Percentiles rank a stretch among this genome's conserved stretches.
Conservation (phyloP, 2,329 filamentous ascomycete species). For the Colletotrichum brevisporum region DNA sequence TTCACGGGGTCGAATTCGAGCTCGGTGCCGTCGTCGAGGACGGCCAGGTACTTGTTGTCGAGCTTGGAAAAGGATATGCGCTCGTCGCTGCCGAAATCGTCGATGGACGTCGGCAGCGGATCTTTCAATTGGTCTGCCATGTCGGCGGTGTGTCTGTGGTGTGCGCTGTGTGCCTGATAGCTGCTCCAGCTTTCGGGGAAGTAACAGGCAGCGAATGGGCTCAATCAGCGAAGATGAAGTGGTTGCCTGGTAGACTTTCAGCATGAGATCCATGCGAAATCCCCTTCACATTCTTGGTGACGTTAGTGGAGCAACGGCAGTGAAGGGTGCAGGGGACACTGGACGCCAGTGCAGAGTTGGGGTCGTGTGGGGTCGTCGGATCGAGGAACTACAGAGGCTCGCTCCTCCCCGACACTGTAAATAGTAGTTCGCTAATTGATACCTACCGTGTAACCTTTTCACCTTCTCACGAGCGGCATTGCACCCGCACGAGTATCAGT, state of each 20-base stretch:
- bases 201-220: not conserved
- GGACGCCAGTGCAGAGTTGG: constrained; percentile 10
- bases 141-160: not conserved
- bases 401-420: not conserved
- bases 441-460: no score
- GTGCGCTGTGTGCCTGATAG: not conserved
- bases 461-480: no score
- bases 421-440: no score
- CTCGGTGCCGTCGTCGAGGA: constrained; percentile 86
- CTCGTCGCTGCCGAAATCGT: constrained; percentile 81
- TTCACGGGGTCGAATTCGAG: constrained; percentile 83
- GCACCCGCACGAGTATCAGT: not conserved
- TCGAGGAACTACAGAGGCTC: not conserved
- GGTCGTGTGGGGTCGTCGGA: constrained; percentile 31
- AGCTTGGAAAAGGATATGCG: constrained; percentile 90
- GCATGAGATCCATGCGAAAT: constrained; percentile 17
- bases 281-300: constrained; percentile 26
- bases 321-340: constrained; percentile 22
- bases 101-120: constrained; percentile 71
- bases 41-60: constrained; percentile 85
- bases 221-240: not conserved
- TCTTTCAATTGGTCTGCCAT: constrained; percentile 49
- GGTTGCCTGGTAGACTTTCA: constrained; percentile 1
- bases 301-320: constrained; percentile 36
- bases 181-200: no score